Base-by-base conservation (phyloP, 139 green algal species). In the Raphidocelis subcapitata region DNA sequence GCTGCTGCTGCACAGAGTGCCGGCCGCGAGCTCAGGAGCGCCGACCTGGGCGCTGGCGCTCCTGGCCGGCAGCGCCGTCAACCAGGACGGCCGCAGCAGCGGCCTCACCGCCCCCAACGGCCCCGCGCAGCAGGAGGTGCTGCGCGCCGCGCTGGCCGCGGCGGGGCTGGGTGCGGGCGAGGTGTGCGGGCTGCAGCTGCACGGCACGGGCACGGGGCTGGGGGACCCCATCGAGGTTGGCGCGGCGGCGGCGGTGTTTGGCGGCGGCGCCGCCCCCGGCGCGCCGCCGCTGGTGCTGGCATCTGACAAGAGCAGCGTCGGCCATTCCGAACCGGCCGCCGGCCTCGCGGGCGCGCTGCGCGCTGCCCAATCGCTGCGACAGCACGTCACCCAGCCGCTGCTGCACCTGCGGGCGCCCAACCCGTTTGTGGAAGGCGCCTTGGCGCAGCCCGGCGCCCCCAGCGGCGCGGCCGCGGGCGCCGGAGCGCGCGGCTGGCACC, bases 141-240 rank as follows among this genome's bases (percentile, higher is more conserved):
- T 97, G 0, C 73, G 80, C 1, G 37, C 62, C 1, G 89, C 90
- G 0, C 76, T 95, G 37, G 54, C 29, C 12, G 65, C 66, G 1
- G 87, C 74, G 0, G 70, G 60, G 8, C 18, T 87, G 14, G 2
- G 16, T 5, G 15, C 81, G 3, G 36, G 49, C 2, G 62, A 78
- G 3, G 37, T 95, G 3, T 29, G 59, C 0, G 24, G n/a, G 21
- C 68, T 97, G 70, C 84, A 94, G 72, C 87, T 95, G 83, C 91
- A 96, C 54, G 91, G 91, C 75, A 96, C 91, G 24, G 89, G 88
- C 26, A 88, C 82, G 2, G 31, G 51, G 5, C 73, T 79, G 51
- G 64, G 93, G 5, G 93, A 97, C 55, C 90, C 92, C 47, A 96
- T 97, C 51, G 93, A 97, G 76, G 76, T 95, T 12, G 91, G 93